A percentile compares a stretch with the other conserved stretches of the same genome.
These are phyloP conservation scores for Chalciporus sphaerocephalus DNA, from an alignment of 768 basidiomycete genomes.

Conservation along the genomic window DNA sequence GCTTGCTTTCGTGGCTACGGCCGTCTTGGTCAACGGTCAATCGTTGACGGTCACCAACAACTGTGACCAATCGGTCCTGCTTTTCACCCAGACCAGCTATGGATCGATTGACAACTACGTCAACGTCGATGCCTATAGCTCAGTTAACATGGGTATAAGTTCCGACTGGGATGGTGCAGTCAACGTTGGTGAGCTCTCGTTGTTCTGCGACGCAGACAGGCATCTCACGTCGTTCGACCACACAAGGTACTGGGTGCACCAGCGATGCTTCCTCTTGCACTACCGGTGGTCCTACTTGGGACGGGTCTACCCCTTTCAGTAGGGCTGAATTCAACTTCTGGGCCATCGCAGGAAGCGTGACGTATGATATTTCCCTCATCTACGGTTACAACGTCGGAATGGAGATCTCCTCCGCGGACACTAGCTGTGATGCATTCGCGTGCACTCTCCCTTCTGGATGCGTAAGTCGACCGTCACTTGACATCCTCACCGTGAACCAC, in stretches of 20 bases:
- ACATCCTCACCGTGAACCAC: background rate
- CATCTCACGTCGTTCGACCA: background rate
- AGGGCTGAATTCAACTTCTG: conserved; percentile 19
- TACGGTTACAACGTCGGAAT: conserved; percentile 23
- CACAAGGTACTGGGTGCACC: conserved; percentile 20
- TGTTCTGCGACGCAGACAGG: background rate
- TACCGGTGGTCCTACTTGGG: conserved; percentile 20
- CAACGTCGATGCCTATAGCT: conserved; percentile 9
- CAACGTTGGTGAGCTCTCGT: conserved; percentile 15
- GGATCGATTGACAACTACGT: conserved; percentile 21
- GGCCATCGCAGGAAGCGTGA: conserved; percentile 11
- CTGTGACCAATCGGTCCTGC: conserved; percentile 20
- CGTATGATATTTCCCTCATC: conserved; percentile 22
- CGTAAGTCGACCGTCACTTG: conserved; percentile 4
- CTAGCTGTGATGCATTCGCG: conserved; percentile 15
- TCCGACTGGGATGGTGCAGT: conserved; percentile 20
- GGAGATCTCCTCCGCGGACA: conserved; percentile 16
- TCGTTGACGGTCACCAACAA: conserved; percentile 22
- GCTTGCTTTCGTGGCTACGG: conserved; percentile 7
- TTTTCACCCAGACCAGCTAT: conserved; percentile 21
- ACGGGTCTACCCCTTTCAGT: conserved; percentile 17
- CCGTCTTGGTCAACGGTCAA: conserved; percentile 13
- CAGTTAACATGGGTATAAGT: conserved; percentile 15
- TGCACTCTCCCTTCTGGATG: conserved; percentile 18
- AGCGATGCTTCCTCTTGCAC: conserved; percentile 14